phyloP scores from a whole-genome alignment of 495 filamentous ascomycete genomes.

The Aspergillus homomorphus region DNA sequence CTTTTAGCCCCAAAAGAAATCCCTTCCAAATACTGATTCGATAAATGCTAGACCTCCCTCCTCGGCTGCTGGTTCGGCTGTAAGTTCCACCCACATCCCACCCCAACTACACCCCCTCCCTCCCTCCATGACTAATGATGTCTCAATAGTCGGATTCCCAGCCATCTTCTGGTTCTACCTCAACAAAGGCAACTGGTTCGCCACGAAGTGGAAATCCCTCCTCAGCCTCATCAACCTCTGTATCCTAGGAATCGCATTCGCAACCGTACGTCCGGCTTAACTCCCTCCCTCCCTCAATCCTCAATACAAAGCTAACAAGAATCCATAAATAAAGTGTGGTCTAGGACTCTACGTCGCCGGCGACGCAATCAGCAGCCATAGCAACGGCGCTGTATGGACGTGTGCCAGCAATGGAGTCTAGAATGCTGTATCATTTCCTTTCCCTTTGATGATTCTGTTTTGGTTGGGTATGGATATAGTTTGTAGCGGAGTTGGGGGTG shows the following conservation, averaged over 20 bases:
- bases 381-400: constrained; percentile 27
- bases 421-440: too few species aligned
- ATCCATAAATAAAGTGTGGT: constrained; percentile 26
- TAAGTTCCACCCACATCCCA: background rate
- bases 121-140: background rate
- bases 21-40: constrained; percentile 10
- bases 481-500: too few species aligned
- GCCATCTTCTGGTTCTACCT: constrained; percentile 45
- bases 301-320: too few species aligned
- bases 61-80: constrained; percentile 43
- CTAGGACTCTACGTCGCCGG: constrained; percentile 38
- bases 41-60: constrained; percentile 24
- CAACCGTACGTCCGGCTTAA: constrained; percentile 27
- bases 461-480: too few species aligned
- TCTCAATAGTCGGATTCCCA: constrained; percentile 28
- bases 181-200: constrained; percentile 49
- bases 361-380: constrained; percentile 33
- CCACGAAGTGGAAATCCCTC: constrained; percentile 38
- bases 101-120: background rate
- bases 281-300: background rate
- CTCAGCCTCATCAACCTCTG: constrained; percentile 46
- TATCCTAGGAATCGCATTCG: constrained; percentile 48
- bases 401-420: constrained; percentile 25
- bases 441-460: too few species aligned
- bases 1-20: background rate